These are phyloP conservation scores for Cystofilobasidium macerans DNA, from an alignment of 768 basidiomycete genomes.

Conservation along the genomic window DNA sequence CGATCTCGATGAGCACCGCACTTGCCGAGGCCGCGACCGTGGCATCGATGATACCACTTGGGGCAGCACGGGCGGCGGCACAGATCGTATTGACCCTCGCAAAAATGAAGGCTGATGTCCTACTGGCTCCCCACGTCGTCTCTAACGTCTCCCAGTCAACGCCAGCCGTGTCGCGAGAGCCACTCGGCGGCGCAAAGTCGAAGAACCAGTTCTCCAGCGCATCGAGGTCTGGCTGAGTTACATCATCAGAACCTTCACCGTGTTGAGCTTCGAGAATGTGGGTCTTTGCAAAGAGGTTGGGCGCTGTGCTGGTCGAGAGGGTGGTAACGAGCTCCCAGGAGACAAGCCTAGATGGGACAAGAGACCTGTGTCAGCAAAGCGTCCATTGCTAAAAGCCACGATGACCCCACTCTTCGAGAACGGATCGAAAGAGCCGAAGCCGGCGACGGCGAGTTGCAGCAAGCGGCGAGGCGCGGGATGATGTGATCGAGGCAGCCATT, in stretches of 20 bases:
- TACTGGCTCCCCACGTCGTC: background rate
- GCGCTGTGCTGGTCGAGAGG: background rate
- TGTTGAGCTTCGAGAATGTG: no score
- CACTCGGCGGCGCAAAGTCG: background rate
- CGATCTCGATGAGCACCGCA: background rate
- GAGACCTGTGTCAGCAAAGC: no score
- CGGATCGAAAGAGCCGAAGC: background rate
- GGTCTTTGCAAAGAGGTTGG: background rate
- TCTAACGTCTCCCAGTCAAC: constrained; percentile 4
- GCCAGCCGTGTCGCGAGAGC: background rate
- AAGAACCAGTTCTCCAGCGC: background rate
- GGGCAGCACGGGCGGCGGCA: background rate
- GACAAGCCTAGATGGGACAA: no score
- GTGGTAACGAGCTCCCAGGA: background rate
- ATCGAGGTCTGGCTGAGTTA: no score
- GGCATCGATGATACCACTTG: no score
- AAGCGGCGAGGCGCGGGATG: background rate
- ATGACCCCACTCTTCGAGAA: background rate
- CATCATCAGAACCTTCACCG: no score
- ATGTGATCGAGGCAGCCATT: background rate
- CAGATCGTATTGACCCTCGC: background rate
- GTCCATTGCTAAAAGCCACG: no score
- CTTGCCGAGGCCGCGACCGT: background rate
- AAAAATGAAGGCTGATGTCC: no score
- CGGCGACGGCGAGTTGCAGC: background rate